These are phyloP conservation scores for Penicillium subrubescens DNA, from an alignment of 495 filamentous ascomycete genomes.

Conservation along the genomic window DNA sequence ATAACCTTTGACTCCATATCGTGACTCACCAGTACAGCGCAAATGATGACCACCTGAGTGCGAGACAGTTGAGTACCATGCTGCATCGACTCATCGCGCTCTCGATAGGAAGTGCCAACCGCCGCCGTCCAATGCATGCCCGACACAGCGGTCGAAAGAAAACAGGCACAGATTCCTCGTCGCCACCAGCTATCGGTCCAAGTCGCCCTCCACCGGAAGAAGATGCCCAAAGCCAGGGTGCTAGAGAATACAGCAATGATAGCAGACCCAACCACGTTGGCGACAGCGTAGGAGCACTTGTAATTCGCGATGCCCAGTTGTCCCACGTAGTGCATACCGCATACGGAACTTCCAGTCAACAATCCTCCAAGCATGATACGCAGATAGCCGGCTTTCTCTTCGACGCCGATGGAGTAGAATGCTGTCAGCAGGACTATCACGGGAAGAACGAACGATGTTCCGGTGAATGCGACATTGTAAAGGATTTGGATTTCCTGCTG, in stretches of 20 bases:
- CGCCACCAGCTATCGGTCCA: constrained; percentile 84
- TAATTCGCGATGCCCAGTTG: constrained; percentile 85
- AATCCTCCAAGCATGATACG: constrained; percentile 64
- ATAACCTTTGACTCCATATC: background rate
- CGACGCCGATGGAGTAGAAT: constrained; percentile 65
- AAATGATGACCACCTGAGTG: constrained; percentile 64
- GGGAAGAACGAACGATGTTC: constrained; percentile 79
- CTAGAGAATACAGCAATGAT: constrained; percentile 73
- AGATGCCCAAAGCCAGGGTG: constrained; percentile 66
- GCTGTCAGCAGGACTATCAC: constrained; percentile 71
- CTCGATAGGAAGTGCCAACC: constrained; percentile 66
- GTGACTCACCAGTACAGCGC: constrained; percentile 59
- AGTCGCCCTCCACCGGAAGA: constrained; percentile 73
- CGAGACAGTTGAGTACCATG: constrained; percentile 46
- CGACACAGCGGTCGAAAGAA: constrained; percentile 73
- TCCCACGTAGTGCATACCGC: constrained; percentile 90
- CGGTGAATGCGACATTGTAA: constrained; percentile 73
- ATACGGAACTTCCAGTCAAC: constrained; percentile 71
- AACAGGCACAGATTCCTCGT: constrained; percentile 60
- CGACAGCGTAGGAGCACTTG: constrained; percentile 53
- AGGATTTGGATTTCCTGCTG: constrained; percentile 63
- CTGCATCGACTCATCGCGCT: constrained; percentile 34
- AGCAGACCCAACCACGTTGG: constrained; percentile 67
- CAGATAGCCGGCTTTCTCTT: constrained; percentile 55
- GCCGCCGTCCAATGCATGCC: constrained; percentile 90